phyloP scores from a whole-genome alignment of 352 stramenopile species.

The Globisporangium mamillatum region DNA sequence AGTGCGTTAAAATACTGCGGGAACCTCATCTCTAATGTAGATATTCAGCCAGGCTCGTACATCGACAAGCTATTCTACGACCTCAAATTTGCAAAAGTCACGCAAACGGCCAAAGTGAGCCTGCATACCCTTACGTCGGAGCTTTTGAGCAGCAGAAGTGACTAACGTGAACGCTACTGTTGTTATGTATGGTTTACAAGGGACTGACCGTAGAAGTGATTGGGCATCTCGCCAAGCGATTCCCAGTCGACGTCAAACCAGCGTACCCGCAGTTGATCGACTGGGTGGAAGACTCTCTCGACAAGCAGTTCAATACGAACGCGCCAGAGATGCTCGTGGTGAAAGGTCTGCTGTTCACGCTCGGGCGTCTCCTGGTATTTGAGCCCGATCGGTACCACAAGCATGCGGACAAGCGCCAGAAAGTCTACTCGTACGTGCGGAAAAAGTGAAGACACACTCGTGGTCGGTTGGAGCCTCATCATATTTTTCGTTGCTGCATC shows the following conservation, averaged over 20 bases:
- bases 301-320: conserved; percentile 71
- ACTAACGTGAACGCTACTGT: neutral
- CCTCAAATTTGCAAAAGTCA: conserved; percentile 69
- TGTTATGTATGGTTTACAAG: conserved; percentile 14
- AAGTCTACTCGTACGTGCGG: conserved; percentile 58
- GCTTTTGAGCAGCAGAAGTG: neutral
- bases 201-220: conserved; percentile 66
- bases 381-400: conserved; percentile 46
- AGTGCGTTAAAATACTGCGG: conserved; percentile 48
- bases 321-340: conserved; percentile 74
- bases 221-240: conserved; percentile 53
- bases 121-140: neutral
- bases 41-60: conserved; percentile 51
- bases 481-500: conserved; percentile 5
- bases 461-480: conserved; percentile 1
- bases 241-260: conserved; percentile 32
- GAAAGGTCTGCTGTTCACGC: conserved; percentile 59
- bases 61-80: conserved; percentile 74
- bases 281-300: conserved; percentile 69
- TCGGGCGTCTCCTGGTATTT: conserved; percentile 52
- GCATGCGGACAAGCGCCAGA: conserved; percentile 35
- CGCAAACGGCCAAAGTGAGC: conserved; percentile 60
- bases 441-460: neutral
- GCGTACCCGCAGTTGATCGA: conserved; percentile 33
- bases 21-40: conserved; percentile 32